These are phyloP conservation scores for Vigna reflexopilosa DNA, from an alignment of 306 rosid genomes.

Conservation along the genomic window DNA sequence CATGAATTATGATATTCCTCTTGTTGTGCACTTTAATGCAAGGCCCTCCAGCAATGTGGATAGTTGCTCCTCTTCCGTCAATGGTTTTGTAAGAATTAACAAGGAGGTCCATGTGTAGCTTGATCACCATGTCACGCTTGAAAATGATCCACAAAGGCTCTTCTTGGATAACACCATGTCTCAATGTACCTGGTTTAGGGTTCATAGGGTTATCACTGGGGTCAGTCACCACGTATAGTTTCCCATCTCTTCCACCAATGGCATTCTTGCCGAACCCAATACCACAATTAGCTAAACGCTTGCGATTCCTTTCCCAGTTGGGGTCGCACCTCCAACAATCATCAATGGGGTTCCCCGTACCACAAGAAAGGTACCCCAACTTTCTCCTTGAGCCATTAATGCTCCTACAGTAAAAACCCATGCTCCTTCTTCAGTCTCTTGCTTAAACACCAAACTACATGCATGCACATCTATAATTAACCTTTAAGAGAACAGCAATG, in stretches of 20 bases:
- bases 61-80: conserved; percentile 79
- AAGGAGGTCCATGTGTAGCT: conserved; percentile 68
- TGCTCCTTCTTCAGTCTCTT: neutral
- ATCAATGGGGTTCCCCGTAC: conserved; percentile 82
- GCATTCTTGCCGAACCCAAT: conserved; percentile 84
- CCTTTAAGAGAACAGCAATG: too few relatives aligned
- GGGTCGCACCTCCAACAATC: conserved; percentile 95
- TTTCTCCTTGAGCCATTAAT: conserved; percentile 64
- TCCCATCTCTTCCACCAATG: conserved; percentile 79
- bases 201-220: conserved; percentile 59
- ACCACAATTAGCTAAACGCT: conserved; percentile 70
- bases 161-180: conserved; percentile 73
- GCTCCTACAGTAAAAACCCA: conserved; percentile 44
- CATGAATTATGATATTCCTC: conserved; percentile 76
- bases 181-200: conserved; percentile 76
- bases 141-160: conserved; percentile 85
- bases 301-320: conserved; percentile 77
- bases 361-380: conserved; percentile 65
- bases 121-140: conserved; percentile 75
- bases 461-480: neutral
- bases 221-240: conserved; percentile 71
- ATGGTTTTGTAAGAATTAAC: conserved; percentile 82
- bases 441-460: neutral
- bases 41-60: conserved; percentile 83
- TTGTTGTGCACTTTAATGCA: conserved; percentile 70